Base-by-base conservation (phyloP, 2,329 filamentous ascomycete species). In the Cladobotryum mycophilum region DNA sequence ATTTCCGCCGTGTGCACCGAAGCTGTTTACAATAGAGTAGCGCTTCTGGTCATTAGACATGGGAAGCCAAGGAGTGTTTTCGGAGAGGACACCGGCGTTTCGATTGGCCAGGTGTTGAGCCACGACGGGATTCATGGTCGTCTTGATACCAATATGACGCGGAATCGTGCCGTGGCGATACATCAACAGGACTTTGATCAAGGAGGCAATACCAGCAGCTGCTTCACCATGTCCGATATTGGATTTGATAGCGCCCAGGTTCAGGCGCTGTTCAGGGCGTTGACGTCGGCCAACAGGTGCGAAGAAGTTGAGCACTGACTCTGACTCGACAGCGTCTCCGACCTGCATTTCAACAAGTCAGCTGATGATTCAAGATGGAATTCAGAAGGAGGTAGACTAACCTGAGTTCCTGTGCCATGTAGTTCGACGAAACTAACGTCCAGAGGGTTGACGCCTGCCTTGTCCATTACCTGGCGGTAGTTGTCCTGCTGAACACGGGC, bases 341-440 rank as follows among this genome's bases (percentile, higher is more conserved):
- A 20, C 20, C 20, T 20, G 20, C 5, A 20, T 20, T 20, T 5
- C 20, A 20, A 20, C 20, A 20, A 3, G 20, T 20, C 20, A 20
- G 20, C 20, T 20, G 20, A 20, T 20, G 20, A 5, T 3, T 20
- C 3, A 3, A 20, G 20, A 20, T 3, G 5, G 20, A 20, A 20
- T 20, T 20, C 20, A 5, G 5, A 5, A 20, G 20, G 20, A 20
- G 5, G 20, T 20, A 20, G 20, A 20, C 20, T 20, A 36, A 87
- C 88, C 66, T 95, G 89, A 0, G 89, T 95, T 22, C 90, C 90
- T 1, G 89, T 95, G 5, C 90, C 90, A 65, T 96, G 90, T 82
- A 95, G 90, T 67, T 96, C 90, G 3, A 95, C 85, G 59, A 92
- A 95, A 66, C 83, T 82, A 25, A 95, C 79, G 50, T 89, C 84